Conservation (phyloP, 1,284 basidiomycete genomes). For the Moniliophthora roreri region DNA sequence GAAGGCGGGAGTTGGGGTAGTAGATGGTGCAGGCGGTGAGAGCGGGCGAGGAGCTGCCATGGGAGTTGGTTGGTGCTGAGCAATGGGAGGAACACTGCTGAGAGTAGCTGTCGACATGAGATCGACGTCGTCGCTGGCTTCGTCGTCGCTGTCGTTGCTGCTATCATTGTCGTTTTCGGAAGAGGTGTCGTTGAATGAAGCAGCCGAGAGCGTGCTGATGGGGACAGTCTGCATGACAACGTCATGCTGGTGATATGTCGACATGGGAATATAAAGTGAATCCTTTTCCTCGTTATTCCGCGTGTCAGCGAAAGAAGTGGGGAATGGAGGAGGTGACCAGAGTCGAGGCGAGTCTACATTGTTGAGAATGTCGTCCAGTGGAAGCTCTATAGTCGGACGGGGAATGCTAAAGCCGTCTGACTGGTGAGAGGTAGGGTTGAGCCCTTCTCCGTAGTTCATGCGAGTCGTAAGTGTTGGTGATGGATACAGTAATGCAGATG, state of each 20-base stretch:
- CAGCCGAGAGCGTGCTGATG: conserved; percentile 7
- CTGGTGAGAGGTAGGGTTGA: conserved; percentile 41
- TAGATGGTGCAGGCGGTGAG: conserved; percentile 34
- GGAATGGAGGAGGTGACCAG: conserved; percentile 17
- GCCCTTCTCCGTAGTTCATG: conserved; percentile 75
- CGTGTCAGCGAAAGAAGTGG: conserved; percentile 5
- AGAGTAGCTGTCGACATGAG: conserved; percentile 18
- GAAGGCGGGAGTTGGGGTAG: conserved; percentile 1
- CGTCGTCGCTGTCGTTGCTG: conserved; percentile 30
- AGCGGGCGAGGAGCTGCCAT: conserved; percentile 35
- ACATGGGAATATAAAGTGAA: conserved; percentile 13
- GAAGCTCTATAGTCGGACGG: conserved; percentile 78
- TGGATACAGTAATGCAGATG: conserved; percentile 69
- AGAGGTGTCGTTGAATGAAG: conserved; percentile 7
- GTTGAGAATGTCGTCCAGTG: conserved; percentile 72
- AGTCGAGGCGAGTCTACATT: conserved; percentile 29
- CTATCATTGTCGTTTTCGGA: conserved; percentile 29
- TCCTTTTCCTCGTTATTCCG: conserved; percentile 5
- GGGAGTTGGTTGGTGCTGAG: conserved; percentile 25
- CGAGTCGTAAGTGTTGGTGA: conserved; percentile 61
- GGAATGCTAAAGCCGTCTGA: conserved; percentile 59
- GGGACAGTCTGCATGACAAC: conserved; percentile 25
- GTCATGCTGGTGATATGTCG: conserved; percentile 22
- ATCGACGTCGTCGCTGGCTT: conserved; percentile 27
- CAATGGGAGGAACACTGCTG: conserved; percentile 34